Base-by-base conservation (phyloP, 2,329 filamentous ascomycete species). In the Epichloe bromicola region DNA sequence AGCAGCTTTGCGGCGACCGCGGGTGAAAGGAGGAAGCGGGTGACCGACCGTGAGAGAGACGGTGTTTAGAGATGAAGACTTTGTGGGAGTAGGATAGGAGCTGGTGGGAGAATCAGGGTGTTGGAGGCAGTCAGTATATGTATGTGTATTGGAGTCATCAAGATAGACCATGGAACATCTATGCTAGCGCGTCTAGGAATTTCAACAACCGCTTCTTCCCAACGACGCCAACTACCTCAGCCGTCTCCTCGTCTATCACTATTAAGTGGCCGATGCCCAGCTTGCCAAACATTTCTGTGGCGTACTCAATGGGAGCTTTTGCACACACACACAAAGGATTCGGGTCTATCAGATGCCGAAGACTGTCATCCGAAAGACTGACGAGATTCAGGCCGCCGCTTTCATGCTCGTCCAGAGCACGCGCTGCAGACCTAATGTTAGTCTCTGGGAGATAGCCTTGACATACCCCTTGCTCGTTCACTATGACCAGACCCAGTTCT, bases 211-310 rank as follows among this genome's bases (percentile, higher is more conserved):
- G 64, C 65, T 80, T 81, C 69, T 80, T 81, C 52, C 80, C 75
- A 30, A 79, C 68, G 0, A 80, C 73, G 0, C 78, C 76, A 3
- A 76, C 62, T 45, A 79, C 60, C 54, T 57, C 65, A 1, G 74
- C 70, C 20, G 67, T 75, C 1, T 74, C 74, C 53, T 77, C 72
- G 54, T 76, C 74, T 2, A 73, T 68, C 5, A 80, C 63, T 58
- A 76, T 72, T 42, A 80, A 54, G 63, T 79, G 70, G 52, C 76
- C 63, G 55, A 80, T 55, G 0, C 77, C 78, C 41, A 82, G 57
- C 58, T 78, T 79, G 3, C 71, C 72, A 65, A 81, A 80, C 71
- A 81, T 74, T 61, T 80, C 78, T 1, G 79, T 73, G 1, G 71
- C 75, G 60, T 77, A 78, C 60, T 82, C 78, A 57, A 81, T 67